phyloP scores from a whole-genome alignment of 306 rosid species.

The Lupinus albus region DNA sequence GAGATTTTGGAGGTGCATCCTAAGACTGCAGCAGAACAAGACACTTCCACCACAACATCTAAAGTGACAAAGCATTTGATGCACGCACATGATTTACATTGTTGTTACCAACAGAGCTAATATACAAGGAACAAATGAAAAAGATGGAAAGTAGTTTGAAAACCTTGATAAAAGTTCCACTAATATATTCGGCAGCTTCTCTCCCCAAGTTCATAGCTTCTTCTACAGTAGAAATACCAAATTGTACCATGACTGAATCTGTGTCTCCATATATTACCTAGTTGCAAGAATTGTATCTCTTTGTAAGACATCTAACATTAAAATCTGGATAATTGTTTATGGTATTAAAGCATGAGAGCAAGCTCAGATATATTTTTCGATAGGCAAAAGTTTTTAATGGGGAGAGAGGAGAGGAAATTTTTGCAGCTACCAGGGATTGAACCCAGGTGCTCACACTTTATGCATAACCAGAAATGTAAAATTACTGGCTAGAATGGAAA shows the following conservation, averaged over 20 bases:
- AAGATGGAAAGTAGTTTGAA: background rate
- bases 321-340: slow-evolving; percentile 22
- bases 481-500: slow-evolving; percentile 27
- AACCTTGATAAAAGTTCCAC: slow-evolving; percentile 78
- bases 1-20: slow-evolving; percentile 9
- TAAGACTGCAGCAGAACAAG: slow-evolving; percentile 26
- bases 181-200: slow-evolving; percentile 92
- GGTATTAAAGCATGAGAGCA: slow-evolving; percentile 19
- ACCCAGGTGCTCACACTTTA: too few relatives aligned
- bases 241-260: slow-evolving; percentile 97
- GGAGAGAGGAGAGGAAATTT: too few relatives aligned
- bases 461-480: slow-evolving; percentile 22
- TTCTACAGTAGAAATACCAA: slow-evolving; percentile 79
- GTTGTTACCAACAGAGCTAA: too few relatives aligned
- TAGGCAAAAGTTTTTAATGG: too few relatives aligned
- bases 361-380: background rate
- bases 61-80: slow-evolving; percentile 11
- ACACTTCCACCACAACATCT: slow-evolving; percentile 11
- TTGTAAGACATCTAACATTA: slow-evolving; percentile 26
- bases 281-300: slow-evolving; percentile 36
- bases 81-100: slow-evolving; percentile 7
- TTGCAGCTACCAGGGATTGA: too few relatives aligned
- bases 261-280: slow-evolving; percentile 98
- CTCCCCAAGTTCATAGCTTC: slow-evolving; percentile 87
- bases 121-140: slow-evolving; percentile 14